Evolutionary conservation across 257 asterid genomes (phyloP), one percentile per base, ranked within the genome.

Genomic region (Scutellaria baicalensis): DNA sequence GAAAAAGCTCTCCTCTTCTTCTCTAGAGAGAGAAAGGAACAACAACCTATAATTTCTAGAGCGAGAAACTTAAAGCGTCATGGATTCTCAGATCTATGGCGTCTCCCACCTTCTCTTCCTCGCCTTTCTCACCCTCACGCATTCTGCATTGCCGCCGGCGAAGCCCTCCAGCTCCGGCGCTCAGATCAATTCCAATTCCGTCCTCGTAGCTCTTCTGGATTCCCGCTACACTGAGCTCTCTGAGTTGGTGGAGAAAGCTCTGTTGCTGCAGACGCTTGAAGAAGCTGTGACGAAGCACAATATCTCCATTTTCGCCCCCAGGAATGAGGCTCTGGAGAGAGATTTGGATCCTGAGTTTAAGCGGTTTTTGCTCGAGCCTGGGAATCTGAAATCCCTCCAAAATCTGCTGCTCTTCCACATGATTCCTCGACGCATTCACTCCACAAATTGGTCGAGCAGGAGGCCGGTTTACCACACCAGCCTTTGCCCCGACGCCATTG

Each of bases 321-420:
- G 65, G 27, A 94, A 94, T 44, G 89, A 89, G 45, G 99, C 99
- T 1, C 61, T 94, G 52, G 93, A 86, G 31, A 76, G 93, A 8
- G 96, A 86, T 79, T 80, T 94, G 56, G 97, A 94, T 81, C 97
- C 97, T 0, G 99, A 89, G 70, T 91, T 94, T 62, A 93, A 93
- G 85, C 85, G 85, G 0, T 94, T 91, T 9, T 50, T 94, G 69
- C 86, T 91, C 9, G 95, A 94, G 70, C 99, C 99, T 0, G 73
- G 97, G 0, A 94, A 94, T 75, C 93, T 94, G 4, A 85, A 79
- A 73, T 91, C 97, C 0, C 86, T 94, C 1, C 99, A 91, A 49
- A 88, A 84, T 57, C 85, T 94, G 0, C 62, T 94, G 3, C 89
- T 94, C 0, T 89, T 82, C 64, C 97, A 94, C 73, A 82, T 94